These are phyloP conservation scores for Eucalyptus viminalis DNA, from an alignment of 345 rosid species.

Conservation along the genomic window DNA sequence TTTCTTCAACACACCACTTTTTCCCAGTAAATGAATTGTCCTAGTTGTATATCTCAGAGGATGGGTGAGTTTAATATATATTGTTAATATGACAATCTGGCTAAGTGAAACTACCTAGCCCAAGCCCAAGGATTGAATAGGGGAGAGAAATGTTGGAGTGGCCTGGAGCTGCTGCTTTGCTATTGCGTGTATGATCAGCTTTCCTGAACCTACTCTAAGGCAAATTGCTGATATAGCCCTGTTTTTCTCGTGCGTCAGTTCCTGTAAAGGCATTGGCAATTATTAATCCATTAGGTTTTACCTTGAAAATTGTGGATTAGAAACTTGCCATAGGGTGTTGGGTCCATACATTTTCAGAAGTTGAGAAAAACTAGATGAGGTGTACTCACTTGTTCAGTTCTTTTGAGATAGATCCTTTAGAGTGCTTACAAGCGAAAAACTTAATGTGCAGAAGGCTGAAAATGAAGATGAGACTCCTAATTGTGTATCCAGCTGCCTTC, in stretches of 20 bases:
- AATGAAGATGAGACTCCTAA: not conserved
- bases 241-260: not conserved
- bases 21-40: not conserved
- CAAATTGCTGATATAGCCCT: fast-evolving
- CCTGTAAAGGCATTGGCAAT: not conserved
- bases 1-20: not conserved
- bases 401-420: not conserved
- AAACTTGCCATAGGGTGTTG: not conserved
- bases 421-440: not conserved
- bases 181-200: not conserved
- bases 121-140: not conserved
- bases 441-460: not conserved
- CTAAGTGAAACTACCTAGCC: not conserved
- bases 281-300: not conserved
- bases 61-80: not conserved
- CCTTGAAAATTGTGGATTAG: not conserved
- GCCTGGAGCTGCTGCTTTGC: not conserved
- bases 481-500: not conserved
- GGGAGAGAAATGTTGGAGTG: not conserved
- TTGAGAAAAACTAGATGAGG: not conserved
- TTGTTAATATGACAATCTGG: not conserved
- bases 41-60: not conserved
- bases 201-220: not conserved
- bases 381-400: not conserved
- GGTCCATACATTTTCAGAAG: not conserved